Base-by-base conservation (phyloP, 108 stramenopile species). In the Nitzschia sp. region DNA sequence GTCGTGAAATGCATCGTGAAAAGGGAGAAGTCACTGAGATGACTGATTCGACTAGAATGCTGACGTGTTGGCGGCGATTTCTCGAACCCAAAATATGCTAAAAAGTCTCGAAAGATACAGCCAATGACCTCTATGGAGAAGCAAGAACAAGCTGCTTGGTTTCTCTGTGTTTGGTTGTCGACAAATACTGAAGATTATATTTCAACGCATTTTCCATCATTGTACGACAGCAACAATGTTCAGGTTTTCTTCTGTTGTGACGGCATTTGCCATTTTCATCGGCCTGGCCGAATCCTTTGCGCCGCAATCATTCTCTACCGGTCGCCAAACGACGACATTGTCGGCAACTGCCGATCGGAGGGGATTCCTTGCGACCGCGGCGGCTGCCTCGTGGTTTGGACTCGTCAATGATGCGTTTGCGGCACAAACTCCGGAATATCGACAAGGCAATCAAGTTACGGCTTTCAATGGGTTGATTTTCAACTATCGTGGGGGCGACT, bases 401-500 rank as follows among this genome's bases (percentile, higher is more conserved):
- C 17, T 51, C 21, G 49, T 19, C 19, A 17, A 23, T 1, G 19
- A 33, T 21, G 55, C 73, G 4, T 25, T 34, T 19, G 82, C 72
- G 21, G 72, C 48, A 33, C 77, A 78, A 68, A 64, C 33, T 11
- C 36, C 38, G 4, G 74, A 75, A 51, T 46, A n/a, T 55, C 74
- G 74, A 29, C 67, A 75, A 54, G 74, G 74, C 11, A 68, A 60
- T 42, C 18, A 54, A 23, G 74, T 89, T 24, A 89, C 72, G 2
- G 83, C 91, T 28, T 92, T 92, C 58, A 92, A 89, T 72, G 86
- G 87, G 32, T 64, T 92, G 18, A 75, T 83, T 15, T 92, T 87
- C 68, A 85, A 92, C 56, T 92, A 87, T 76, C 82, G 88, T 9
- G 85, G 81, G 58, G 69, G 78, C 29, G 82, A 85, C 18, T 83